These are phyloP conservation scores for Noccaea caerulescens DNA, from an alignment of 345 rosid species.

Conservation along the genomic window DNA sequence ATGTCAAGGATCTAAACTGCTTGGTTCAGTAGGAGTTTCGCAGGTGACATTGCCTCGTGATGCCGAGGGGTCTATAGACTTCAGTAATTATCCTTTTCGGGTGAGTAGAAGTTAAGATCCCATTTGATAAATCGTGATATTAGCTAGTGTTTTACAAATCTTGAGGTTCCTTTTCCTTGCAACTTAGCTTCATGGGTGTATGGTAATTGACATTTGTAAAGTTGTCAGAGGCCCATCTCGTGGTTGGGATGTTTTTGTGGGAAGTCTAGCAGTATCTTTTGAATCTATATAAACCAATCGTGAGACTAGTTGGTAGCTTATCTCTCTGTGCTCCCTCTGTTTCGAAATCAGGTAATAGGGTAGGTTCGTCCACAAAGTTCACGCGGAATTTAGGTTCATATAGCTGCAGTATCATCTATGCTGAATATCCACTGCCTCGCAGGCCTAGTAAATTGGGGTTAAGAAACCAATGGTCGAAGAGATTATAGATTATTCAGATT, in stretches of 20 bases:
- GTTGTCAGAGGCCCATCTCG: not conserved
- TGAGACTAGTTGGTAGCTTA: slow-evolving; percentile 2
- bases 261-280: not conserved
- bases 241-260: slow-evolving; percentile 4
- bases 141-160: slow-evolving; percentile 10
- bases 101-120: slow-evolving; percentile 53
- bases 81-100: slow-evolving; percentile 80
- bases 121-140: slow-evolving; percentile 15
- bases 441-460: not conserved
- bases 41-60: slow-evolving; percentile 89
- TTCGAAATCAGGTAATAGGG: slow-evolving; percentile 7
- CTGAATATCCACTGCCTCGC: slow-evolving; percentile 14
- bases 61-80: slow-evolving; percentile 83
- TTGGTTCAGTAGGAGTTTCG: slow-evolving; percentile 62
- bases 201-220: slow-evolving; percentile 4
- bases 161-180: slow-evolving; percentile 12
- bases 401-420: slow-evolving; percentile 8
- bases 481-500: slow-evolving; percentile 5
- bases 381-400: not conserved
- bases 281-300: not conserved
- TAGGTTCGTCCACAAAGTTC: not conserved
- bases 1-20: slow-evolving; percentile 66
- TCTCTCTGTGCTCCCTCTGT: slow-evolving; percentile 1
- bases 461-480: slow-evolving; percentile 23
- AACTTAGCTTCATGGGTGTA: slow-evolving; percentile 18